Evolutionary conservation across 2,329 filamentous ascomycete genomes (phyloP).

Genomic region (Ceratocystis lukuohia): DNA sequence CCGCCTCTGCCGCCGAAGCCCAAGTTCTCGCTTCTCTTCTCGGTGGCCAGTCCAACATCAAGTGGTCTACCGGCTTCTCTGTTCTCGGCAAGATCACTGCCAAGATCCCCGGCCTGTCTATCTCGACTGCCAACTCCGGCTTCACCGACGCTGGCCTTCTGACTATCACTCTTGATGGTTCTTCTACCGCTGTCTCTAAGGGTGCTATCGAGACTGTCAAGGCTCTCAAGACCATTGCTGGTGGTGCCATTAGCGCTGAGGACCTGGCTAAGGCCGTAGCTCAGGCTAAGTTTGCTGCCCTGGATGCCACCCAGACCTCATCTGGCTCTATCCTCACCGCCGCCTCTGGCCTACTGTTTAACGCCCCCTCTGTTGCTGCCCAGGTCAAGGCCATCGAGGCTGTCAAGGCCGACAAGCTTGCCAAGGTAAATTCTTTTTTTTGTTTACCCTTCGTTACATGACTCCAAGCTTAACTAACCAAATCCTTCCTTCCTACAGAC

Average conservation of each 20-base stretch:
- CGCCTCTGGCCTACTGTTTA: conserved; percentile 70
- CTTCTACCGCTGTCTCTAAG: conserved; percentile 56
- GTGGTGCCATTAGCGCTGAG: conserved; percentile 65
- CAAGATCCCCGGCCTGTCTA: conserved; percentile 49
- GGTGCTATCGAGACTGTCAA: conserved; percentile 67
- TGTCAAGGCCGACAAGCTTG: conserved; percentile 67
- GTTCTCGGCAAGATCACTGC: conserved; percentile 69
- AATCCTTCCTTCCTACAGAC: conserved; percentile 41
- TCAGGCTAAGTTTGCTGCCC: conserved; percentile 81
- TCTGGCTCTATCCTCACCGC: conserved; percentile 68
- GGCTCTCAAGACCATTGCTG: conserved; percentile 66
- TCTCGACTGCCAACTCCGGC: conserved; percentile 61
- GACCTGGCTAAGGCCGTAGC: conserved; percentile 84
- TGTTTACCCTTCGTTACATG: background rate
- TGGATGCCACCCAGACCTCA: conserved; percentile 68
- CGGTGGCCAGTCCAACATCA: conserved; percentile 80
- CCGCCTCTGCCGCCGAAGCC: conserved; percentile 76
- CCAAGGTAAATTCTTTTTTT: conserved; percentile 7
- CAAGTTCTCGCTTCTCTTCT: conserved; percentile 78
- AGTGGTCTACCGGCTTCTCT: conserved; percentile 90
- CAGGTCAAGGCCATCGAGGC: conserved; percentile 64
- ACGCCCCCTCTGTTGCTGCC: conserved; percentile 69
- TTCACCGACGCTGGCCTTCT: conserved; percentile 95
- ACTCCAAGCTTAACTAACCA: conserved; percentile 23
- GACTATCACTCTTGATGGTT: conserved; percentile 65